A percentile compares a stretch with the other conserved stretches of the same genome.
These are phyloP conservation scores for Quillaja saponaria DNA, from an alignment of 306 rosid genomes.

Conservation along the genomic window DNA sequence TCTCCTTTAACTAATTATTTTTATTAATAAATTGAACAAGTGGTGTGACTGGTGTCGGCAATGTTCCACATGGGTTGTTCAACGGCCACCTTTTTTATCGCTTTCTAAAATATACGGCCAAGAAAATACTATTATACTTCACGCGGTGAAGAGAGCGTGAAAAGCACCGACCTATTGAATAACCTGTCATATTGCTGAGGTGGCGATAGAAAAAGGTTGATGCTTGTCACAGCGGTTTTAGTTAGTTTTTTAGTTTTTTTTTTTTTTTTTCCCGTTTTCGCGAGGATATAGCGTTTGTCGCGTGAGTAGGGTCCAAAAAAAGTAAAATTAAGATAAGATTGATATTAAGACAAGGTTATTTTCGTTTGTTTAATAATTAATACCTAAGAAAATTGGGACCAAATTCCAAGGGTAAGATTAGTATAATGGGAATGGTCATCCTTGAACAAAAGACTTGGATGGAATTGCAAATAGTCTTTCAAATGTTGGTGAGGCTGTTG, in stretches of 20 bases:
- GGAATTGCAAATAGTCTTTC: no score
- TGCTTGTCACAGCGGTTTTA: no score
- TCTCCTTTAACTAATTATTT: background rate
- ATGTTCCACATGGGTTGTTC: conserved; percentile 7
- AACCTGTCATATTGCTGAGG: background rate
- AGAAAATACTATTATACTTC: background rate
- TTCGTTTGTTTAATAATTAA: no score
- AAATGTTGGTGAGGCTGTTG: no score
- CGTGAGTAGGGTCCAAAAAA: conserved; percentile 21
- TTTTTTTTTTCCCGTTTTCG: no score
- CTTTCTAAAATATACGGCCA: background rate
- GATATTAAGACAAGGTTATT: no score
- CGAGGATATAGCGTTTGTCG: conserved; percentile 44
- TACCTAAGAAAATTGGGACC: no score
- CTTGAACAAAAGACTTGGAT: no score
- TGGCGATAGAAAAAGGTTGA: background rate
- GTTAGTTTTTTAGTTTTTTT: no score
- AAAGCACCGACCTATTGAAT: background rate
- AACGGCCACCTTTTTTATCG: conserved; percentile 56
- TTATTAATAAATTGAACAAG: background rate
- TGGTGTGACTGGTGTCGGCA: conserved; percentile 46
- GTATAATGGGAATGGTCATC: no score
- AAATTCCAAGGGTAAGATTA: no score
- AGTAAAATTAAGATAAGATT: no score
- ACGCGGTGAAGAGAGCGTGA: conserved; percentile 17